Evolutionary conservation across 1,284 basidiomycete species (phyloP), one percentile per base, ranked within the genome.

Genomic region (Pseudomicrostroma phylloplanum): DNA sequence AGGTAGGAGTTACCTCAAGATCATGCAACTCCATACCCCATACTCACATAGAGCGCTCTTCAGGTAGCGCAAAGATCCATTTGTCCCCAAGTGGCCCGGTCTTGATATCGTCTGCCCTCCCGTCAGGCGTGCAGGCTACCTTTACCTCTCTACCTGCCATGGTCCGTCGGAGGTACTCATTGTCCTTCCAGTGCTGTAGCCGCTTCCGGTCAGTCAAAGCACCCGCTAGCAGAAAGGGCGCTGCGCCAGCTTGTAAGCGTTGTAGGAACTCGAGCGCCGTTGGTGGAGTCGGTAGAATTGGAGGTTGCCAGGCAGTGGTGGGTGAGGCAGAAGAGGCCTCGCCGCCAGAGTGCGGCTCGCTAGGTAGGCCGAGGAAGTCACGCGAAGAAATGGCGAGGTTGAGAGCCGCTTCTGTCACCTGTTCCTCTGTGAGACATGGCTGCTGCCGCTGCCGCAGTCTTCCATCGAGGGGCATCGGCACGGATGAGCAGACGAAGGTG

Each of bases 61-160:
- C 42, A 1, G 74, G 74, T 40, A 76, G 68, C 17, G 68, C 73
- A 62, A 76, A 75, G 15, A 75, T 36, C 74, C 3, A 25, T 11
- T 19, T 41, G 12, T n/a, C 51, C 57, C 8, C 56, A 25, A 48
- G n/a, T 19, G 48, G 7, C 23, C 62, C 63, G 1, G 66, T 59
- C 41, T 69, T 61, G 23, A 74, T 41, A 53, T 76, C 74, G 55
- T 76, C 74, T 6, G 74, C 74, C 39, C 67, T 59, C 11, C 74
- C 74, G 48, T 76, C 67, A 1, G 70, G 71, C 9, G 74, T 76
- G 30, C 74, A 55, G 36, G 74, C 69, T 17, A 76, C 71, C 7
- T 58, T 59, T 0, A 75, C 67, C 17, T n/a, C 57, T 1, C 62
- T 56, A 13, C 62, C 63, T 0, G 67, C 66, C 71, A 76, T 73